Conservation (phyloP, 1,284 basidiomycete genomes). For the Schizophyllum amplum region DNA sequence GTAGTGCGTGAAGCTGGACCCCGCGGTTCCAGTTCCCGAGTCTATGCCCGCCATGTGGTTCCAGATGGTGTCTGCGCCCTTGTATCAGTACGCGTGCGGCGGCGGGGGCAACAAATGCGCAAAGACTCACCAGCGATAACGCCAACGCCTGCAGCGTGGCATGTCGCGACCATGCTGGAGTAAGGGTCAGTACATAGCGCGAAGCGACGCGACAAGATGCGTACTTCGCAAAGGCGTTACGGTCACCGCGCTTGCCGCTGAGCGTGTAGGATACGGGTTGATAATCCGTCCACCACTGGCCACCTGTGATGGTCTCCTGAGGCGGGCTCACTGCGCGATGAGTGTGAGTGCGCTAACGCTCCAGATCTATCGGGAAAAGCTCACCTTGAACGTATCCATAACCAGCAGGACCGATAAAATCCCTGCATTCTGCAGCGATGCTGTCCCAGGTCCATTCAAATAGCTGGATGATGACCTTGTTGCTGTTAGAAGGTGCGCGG, state of each 20-base stretch:
- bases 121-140: constrained; percentile 46
- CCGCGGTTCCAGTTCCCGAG: constrained; percentile 43
- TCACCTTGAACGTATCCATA: constrained; percentile 63
- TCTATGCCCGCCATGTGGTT: constrained; percentile 56
- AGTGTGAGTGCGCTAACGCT: not conserved
- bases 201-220: not conserved
- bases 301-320: constrained; percentile 38
- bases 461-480: constrained; percentile 46
- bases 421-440: constrained; percentile 54
- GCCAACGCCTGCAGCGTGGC: constrained; percentile 52
- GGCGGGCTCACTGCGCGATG: constrained; percentile 35
- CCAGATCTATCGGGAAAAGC: not conserved
- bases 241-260: constrained; percentile 50
- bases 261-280: constrained; percentile 58
- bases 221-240: constrained; percentile 31
- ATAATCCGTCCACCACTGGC: constrained; percentile 65
- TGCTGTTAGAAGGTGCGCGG: constrained; percentile 27
- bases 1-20: constrained; percentile 48
- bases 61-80: constrained; percentile 43
- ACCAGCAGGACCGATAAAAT: constrained; percentile 57
- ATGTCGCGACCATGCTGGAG: constrained; percentile 45
- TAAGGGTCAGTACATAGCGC: not conserved
- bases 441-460: constrained; percentile 53
- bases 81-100: constrained; percentile 2
- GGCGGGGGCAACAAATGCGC: constrained; percentile 14